Evolutionary conservation across 2,329 filamentous ascomycete genomes (phyloP), one percentile per base, ranked within the genome.

Genomic region (Phialocephala sp.): DNA sequence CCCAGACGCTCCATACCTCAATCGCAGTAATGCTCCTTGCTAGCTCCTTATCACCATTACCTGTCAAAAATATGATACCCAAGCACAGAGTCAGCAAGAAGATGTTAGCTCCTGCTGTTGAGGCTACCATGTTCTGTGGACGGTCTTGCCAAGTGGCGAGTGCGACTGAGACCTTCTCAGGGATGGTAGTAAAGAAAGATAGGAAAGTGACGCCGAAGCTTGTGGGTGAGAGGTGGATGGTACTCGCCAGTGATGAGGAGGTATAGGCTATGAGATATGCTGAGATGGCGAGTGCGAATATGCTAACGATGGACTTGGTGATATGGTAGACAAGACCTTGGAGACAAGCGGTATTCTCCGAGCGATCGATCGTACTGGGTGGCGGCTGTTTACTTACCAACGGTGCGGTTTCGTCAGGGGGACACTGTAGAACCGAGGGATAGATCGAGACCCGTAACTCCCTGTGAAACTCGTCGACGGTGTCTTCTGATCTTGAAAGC

Each of bases 71-170:
- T 35, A 78, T 66, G 20, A 81, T 73, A 2, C 81, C 83, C 36
- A 80, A 70, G 69, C 83, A 85, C 6, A 86, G 74, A 1, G 81
- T 80, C 22, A 85, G 73, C 36, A 85, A 73, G 68, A 86, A 86
- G 22, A 85, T 82, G 65, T 85, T 85, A 68, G 83, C 84, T 2
- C 83, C 84, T 1, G 80, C 83, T 15, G 81, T 83, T 41, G 81
- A 84, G 0, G 83, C 83, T 8, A 82, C 81, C 22, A 85, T 71
- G 47, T 85, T 81, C 1, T 82, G 81, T 1, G 72, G 20, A 83
- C 80, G 5, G 80, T 82, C 18, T 79, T 80, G 78, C n/a, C 70
- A 75, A n/a, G 82, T 80, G 66, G 81, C 81, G 35, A 85, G 67
- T 2, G 84, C 74, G 1, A 83, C 79, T 37, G 85, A 70, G 45